phyloP scores from a whole-genome alignment of 495 filamentous ascomycete genomes.

The Opeltia flavorubescens region DNA sequence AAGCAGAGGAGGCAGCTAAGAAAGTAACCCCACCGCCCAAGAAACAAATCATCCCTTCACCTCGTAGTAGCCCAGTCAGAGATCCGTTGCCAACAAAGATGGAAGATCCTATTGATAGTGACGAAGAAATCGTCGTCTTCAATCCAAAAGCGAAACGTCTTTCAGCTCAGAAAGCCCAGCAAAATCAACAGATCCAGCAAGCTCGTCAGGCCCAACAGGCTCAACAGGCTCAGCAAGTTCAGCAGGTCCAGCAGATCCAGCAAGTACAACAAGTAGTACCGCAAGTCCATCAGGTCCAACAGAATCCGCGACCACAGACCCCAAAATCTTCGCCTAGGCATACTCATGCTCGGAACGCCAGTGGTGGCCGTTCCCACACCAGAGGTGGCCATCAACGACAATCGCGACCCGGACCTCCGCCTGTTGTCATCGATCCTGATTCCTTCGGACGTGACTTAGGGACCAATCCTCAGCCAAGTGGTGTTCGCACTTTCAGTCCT shows the following conservation, averaged over 20 bases:
- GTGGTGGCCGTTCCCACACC: background rate
- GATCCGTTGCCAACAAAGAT: background rate
- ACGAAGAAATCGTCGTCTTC: conserved; percentile 47
- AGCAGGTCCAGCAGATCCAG: background rate
- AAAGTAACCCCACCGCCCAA: conserved; percentile 26
- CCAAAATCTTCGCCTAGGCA: background rate
- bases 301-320: background rate
- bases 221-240: background rate
- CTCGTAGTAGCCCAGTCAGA: conserved; percentile 3
- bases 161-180: conserved; percentile 22
- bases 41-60: conserved; percentile 26
- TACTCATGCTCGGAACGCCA: conserved; percentile 1
- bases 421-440: conserved; percentile 16
- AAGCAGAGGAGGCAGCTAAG: background rate
- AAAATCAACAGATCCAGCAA: conserved; percentile 5
- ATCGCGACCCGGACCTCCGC: conserved; percentile 3
- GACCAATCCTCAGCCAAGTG: conserved; percentile 5
- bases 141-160: conserved; percentile 32
- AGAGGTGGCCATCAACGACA: conserved; percentile 1
- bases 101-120: conserved; percentile 21
- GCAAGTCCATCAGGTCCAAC: background rate
- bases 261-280: background rate
- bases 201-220: conserved; percentile 5
- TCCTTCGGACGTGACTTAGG: conserved; percentile 15
- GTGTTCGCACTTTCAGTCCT: background rate